Percentiles rank a stretch among this genome's conserved stretches.
phyloP scores from a whole-genome alignment of 805 yeast genomes.

The Candida takata region DNA sequence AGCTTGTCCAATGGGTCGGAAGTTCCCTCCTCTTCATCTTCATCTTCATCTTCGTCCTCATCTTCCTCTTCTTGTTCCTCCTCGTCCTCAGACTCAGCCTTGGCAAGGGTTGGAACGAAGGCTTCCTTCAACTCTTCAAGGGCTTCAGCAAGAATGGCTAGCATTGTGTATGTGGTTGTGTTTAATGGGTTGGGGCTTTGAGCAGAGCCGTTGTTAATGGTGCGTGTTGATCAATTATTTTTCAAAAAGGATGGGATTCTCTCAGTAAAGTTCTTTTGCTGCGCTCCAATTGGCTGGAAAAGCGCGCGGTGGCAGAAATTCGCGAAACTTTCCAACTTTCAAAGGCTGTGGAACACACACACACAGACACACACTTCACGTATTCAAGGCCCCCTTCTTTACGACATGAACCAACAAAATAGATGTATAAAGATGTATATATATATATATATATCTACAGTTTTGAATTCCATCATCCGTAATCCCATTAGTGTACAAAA shows the following conservation, averaged over 20 bases:
- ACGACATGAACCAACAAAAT: too few relatives aligned
- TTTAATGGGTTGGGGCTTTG: not conserved
- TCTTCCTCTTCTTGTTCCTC: conserved; percentile 24
- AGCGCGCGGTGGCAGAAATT: not conserved
- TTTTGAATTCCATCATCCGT: not conserved
- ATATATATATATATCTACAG: not conserved
- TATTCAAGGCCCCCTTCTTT: too few relatives aligned
- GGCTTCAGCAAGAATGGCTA: conserved; percentile 31
- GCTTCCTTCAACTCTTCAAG: conserved; percentile 69
- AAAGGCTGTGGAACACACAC: too few relatives aligned
- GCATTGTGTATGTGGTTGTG: conserved; percentile 21
- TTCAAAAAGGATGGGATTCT: conserved; percentile 7
- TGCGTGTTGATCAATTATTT: conserved; percentile 1
- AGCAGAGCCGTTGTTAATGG: too few relatives aligned
- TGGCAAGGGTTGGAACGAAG: conserved; percentile 70
- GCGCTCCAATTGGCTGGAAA: conserved; percentile 17
- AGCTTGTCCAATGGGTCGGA: conserved; percentile 60
- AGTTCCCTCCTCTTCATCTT: conserved; percentile 66
- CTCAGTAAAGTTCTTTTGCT: conserved; percentile 10
- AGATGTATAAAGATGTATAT: too few relatives aligned
- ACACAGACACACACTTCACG: too few relatives aligned
- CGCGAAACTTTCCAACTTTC: too few relatives aligned
- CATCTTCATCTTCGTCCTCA: conserved; percentile 33
- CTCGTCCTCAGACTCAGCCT: conserved; percentile 53
- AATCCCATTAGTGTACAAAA: conserved; percentile 6